Percentiles rank a stretch among this genome's conserved stretches.
Evolutionary conservation across 176 grass and related monocot species (phyloP).

Genomic region (Metroxylon sagu): DNA sequence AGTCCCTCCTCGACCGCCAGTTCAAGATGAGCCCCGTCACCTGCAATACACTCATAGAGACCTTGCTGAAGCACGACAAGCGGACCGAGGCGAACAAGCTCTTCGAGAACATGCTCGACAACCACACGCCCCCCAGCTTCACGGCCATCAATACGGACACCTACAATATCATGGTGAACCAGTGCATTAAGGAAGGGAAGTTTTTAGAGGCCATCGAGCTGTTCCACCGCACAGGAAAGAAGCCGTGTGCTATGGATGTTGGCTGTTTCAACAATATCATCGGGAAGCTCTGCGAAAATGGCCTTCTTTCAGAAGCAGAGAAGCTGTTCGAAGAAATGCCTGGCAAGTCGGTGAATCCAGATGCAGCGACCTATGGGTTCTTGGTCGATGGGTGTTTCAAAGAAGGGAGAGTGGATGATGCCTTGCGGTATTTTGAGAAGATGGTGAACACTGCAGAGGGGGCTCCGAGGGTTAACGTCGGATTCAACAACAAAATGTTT

Average conservation of each 20-base stretch:
- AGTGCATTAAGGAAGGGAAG: slow-evolving; percentile 52
- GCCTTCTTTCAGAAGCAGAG: slow-evolving; percentile 39
- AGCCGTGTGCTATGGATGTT: slow-evolving; percentile 44
- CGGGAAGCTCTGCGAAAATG: slow-evolving; percentile 45
- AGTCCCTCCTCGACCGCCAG: slow-evolving; percentile 37
- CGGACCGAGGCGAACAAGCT: slow-evolving; percentile 31
- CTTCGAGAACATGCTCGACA: slow-evolving; percentile 45
- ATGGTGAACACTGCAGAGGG: neutral
- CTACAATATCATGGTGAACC: slow-evolving; percentile 58
- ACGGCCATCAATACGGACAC: slow-evolving; percentile 44
- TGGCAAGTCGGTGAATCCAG: slow-evolving; percentile 39
- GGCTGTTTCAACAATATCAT: slow-evolving; percentile 66
- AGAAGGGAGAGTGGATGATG: slow-evolving; percentile 35
- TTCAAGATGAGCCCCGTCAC: slow-evolving; percentile 53
- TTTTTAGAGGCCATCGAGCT: slow-evolving; percentile 42
- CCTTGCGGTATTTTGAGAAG: slow-evolving; percentile 31
- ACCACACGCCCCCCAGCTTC: slow-evolving; percentile 43
- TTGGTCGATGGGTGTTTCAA: slow-evolving; percentile 45
- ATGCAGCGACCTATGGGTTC: slow-evolving; percentile 36
- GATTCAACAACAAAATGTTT: slow-evolving; percentile 2
- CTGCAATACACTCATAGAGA: slow-evolving; percentile 39
- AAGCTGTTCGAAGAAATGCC: slow-evolving; percentile 51
- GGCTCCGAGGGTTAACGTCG: neutral
- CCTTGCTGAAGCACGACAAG: slow-evolving; percentile 40
- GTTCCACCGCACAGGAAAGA: slow-evolving; percentile 34